Evolutionary conservation across 2,329 filamentous ascomycete genomes (phyloP).

Genomic region (Xylaria multiplex): DNA sequence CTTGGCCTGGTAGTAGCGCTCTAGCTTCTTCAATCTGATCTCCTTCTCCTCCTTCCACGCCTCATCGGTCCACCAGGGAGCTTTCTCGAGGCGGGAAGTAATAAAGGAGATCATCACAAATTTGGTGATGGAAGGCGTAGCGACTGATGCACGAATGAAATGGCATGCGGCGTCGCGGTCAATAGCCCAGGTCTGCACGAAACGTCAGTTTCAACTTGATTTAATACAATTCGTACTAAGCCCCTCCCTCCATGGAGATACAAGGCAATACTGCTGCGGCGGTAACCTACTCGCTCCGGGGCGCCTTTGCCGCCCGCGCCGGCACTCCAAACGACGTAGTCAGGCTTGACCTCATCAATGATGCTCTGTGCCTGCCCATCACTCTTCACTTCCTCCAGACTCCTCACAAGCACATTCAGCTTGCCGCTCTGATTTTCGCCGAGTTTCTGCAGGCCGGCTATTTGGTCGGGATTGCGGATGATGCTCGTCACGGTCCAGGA

Average conservation of each 20-base stretch:
- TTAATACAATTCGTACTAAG: background rate
- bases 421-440: constrained; percentile 68
- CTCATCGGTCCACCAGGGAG: constrained; percentile 64
- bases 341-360: constrained; percentile 67
- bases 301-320: constrained; percentile 71
- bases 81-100: constrained; percentile 60
- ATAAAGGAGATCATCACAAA: constrained; percentile 74
- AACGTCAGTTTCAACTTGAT: background rate
- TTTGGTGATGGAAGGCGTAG: constrained; percentile 63
- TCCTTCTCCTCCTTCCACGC: constrained; percentile 57
- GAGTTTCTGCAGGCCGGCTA: constrained; percentile 69
- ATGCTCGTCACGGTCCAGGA: constrained; percentile 82
- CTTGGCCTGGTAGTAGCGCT: constrained; percentile 69
- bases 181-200: constrained; percentile 43
- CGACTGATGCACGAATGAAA: constrained; percentile 68
- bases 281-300: constrained; percentile 55
- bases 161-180: constrained; percentile 68
- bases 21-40: constrained; percentile 56
- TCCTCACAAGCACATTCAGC: constrained; percentile 75
- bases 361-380: constrained; percentile 70
- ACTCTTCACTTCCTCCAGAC: constrained; percentile 75
- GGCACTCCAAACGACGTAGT: constrained; percentile 76
- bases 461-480: constrained; percentile 77
- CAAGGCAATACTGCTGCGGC: background rate
- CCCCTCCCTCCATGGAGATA: background rate